phyloP scores from a whole-genome alignment of 139 green algal species.

The Tetradesmus lagerheimii region DNA sequence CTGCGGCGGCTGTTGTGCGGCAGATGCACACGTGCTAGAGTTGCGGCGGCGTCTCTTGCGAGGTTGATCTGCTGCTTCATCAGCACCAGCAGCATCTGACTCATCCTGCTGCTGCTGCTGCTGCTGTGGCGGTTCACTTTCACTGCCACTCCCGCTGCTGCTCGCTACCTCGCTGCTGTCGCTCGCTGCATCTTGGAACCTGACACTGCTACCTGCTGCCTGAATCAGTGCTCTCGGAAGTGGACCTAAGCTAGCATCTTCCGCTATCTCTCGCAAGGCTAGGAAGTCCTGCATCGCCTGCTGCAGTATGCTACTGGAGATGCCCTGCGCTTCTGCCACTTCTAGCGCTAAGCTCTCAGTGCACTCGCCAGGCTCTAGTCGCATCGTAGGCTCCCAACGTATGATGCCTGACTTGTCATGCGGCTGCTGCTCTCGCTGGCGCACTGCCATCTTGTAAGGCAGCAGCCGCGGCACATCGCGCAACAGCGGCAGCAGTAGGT shows the following conservation, averaged over 20 bases:
- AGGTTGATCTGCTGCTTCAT: neutral
- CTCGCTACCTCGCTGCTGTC: no score
- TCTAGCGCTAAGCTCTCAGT: neutral
- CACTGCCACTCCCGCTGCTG: neutral
- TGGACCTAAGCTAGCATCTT: neutral
- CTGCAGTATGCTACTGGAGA: neutral
- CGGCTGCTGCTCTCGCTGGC: neutral
- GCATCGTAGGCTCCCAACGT: neutral
- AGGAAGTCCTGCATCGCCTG: neutral
- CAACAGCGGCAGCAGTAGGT: slow-evolving; percentile 15
- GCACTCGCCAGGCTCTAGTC: neutral
- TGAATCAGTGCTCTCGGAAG: neutral
- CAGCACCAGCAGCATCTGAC: neutral
- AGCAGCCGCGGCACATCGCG: neutral
- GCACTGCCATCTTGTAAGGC: neutral
- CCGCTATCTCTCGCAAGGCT: neutral
- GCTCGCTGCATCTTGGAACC: neutral
- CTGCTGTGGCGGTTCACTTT: no score
- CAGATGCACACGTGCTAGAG: no score
- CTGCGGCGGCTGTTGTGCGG: neutral
- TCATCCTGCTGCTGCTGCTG: neutral
- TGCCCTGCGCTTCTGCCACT: neutral
- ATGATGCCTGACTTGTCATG: neutral
- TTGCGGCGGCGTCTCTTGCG: no score
- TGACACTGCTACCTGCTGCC: neutral